phyloP scores from a whole-genome alignment of 2,329 filamentous ascomycete species.

The Botryosphaeria agaves region DNA sequence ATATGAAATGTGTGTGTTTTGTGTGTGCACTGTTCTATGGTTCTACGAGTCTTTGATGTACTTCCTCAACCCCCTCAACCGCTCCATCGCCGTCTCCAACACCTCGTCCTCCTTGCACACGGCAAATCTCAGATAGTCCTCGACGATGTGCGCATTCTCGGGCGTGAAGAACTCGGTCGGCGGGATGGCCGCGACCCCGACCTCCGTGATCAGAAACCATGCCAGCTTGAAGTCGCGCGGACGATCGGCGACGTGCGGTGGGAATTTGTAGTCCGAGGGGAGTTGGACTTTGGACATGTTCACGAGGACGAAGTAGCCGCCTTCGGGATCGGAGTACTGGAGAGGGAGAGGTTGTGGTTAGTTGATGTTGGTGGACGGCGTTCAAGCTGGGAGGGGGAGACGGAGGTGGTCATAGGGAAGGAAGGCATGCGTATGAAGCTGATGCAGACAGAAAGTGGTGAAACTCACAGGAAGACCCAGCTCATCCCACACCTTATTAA shows the following conservation, averaged over 20 bases:
- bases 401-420: too few species aligned
- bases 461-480: slow-evolving; percentile 23
- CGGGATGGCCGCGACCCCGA: slow-evolving; percentile 89
- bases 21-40: too few species aligned
- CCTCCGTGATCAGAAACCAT: slow-evolving; percentile 94
- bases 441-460: neutral
- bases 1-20: too few species aligned
- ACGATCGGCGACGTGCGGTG: slow-evolving; percentile 66
- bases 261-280: slow-evolving; percentile 74
- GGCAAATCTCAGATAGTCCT: slow-evolving; percentile 88
- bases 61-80: slow-evolving; percentile 30
- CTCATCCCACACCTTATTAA: slow-evolving; percentile 48
- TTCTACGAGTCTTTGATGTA: slow-evolving; percentile 26
- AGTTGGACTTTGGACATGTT: slow-evolving; percentile 82
- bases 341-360: neutral
- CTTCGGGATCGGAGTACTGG: slow-evolving; percentile 76
- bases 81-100: slow-evolving; percentile 31
- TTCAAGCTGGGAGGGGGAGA: too few species aligned
- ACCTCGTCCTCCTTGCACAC: slow-evolving; percentile 92
- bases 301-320: slow-evolving; percentile 91
- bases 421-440: too few species aligned
- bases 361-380: too few species aligned
- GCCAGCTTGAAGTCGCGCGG: slow-evolving; percentile 86
- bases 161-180: slow-evolving; percentile 95
- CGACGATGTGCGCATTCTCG: slow-evolving; percentile 62